Evolutionary conservation across 768 basidiomycete genomes (phyloP), one percentile per base, ranked within the genome.

Genomic region (Lactarius akahatsu): DNA sequence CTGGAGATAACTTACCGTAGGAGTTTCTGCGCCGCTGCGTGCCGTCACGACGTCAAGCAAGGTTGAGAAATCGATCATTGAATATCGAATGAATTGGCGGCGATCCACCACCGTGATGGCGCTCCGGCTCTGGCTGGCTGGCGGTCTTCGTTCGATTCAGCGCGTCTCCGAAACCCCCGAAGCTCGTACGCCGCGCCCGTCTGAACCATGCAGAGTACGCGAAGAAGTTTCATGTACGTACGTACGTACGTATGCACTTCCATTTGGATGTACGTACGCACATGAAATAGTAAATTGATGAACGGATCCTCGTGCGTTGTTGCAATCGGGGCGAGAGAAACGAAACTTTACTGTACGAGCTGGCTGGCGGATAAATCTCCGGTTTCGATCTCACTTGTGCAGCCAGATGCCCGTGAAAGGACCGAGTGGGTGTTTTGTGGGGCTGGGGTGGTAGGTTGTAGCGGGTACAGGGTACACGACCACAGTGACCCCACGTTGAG

Each of bases 161-260:
- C 50, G 47, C 47, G n/a, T 10, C n/a, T 23, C 11, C 11, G 47
- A 50, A 50, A 8, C 23, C 16, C 7, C 50, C 47, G 10, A 50
- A 50, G 47, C 23, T 23, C 2, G 47, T 28, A 28, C 50, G 50
- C 23, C 23, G 23, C 15, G 13, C 11, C 50, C 11, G 50, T 52
- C 26, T 52, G 50, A 26, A 52, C 50, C 50, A 15, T 26, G 23
- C 50, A 52, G 50, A 52, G 13, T 15, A 52, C 50, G 26, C 50
- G 50, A 52, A 50, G 47, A n/a, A 26, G 50, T 50, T 50, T 50
- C 50, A 52, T 52, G 23, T 52, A 26, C 13, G 50, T 52, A 28
- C 13, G 36, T 13, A 38, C 36, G 23, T 52, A 45, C 20, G 43
- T 45, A 52, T 10, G 50, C 23, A 4, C 26, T 13, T 15, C 26